Percentiles rank a stretch among this genome's conserved stretches.
Evolutionary conservation across 2,329 filamentous ascomycete species (phyloP).

Genomic region (Ceratocystis destructans): DNA sequence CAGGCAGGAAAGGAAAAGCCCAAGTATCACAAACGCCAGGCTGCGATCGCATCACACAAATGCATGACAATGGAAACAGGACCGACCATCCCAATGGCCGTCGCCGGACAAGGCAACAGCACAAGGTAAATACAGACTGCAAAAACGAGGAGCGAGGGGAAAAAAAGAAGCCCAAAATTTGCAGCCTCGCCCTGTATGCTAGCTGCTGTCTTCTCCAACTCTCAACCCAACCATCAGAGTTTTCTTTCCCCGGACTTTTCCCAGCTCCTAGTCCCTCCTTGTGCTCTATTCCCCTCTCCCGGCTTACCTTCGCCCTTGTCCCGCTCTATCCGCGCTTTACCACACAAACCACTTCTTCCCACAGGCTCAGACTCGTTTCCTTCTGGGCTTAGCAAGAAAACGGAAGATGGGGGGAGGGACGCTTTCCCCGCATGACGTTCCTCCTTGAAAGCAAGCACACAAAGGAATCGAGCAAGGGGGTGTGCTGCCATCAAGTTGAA

Average conservation of each 20-base stretch:
- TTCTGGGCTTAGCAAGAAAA: conserved; percentile 1
- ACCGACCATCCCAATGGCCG: too few species aligned
- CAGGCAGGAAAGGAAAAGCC: too few species aligned
- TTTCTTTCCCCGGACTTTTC: background rate
- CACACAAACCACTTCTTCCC: background rate
- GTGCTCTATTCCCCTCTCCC: background rate
- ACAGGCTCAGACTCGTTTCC: background rate
- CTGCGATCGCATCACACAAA: too few species aligned
- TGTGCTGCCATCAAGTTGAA: background rate
- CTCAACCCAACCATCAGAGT: background rate
- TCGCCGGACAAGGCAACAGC: too few species aligned
- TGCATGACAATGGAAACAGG: too few species aligned
- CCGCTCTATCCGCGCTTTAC: background rate
- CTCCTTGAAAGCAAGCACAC: background rate
- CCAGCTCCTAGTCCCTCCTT: background rate
- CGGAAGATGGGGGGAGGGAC: background rate
- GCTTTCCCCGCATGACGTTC: conserved; percentile 5
- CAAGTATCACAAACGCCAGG: too few species aligned
- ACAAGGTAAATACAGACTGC: too few species aligned
- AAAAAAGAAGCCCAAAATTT: background rate
- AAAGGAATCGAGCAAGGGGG: background rate
- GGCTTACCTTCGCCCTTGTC: background rate
- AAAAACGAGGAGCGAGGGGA: too few species aligned
- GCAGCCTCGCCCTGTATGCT: background rate
- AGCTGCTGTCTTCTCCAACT: background rate